Conservation (phyloP, 2,329 filamentous ascomycete genomes). For the Sporothrix pallida region DNA sequence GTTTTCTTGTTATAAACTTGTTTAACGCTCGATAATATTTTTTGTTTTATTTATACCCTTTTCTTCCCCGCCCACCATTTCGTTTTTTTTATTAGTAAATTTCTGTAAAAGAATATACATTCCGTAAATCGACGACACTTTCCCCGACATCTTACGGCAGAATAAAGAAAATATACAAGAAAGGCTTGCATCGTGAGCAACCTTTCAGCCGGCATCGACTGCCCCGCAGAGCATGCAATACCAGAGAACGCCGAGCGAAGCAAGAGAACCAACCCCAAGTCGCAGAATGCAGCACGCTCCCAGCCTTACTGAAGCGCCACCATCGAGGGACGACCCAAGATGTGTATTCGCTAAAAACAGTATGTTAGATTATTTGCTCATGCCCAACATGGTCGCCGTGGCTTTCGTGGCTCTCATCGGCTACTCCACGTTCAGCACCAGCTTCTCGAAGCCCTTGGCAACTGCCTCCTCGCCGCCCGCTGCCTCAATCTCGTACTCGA, state of each 20-base stretch:
- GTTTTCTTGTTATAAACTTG: background rate
- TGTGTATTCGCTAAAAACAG: background rate
- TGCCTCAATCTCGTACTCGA: constrained; percentile 54
- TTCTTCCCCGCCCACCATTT: background rate
- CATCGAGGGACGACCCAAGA: constrained; percentile 39
- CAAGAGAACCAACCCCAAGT: background rate
- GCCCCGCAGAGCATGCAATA: constrained; percentile 30
- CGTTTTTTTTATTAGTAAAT: background rate
- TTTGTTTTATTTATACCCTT: background rate
- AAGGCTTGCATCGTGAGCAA: background rate
- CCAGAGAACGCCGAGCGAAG: background rate
- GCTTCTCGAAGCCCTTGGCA: constrained; percentile 41
- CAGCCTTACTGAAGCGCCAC: constrained; percentile 44
- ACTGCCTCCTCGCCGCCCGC: constrained; percentile 45
- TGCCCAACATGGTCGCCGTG: background rate
- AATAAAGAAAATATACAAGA: background rate
- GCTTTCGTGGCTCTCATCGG: background rate
- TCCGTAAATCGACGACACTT: background rate
- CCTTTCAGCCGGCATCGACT: background rate
- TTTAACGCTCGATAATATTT: background rate
- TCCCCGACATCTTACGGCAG: background rate
- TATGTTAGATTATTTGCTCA: background rate
- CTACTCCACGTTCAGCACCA: constrained; percentile 33
- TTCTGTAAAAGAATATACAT: background rate
- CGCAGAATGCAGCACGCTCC: constrained; percentile 45